These are phyloP conservation scores for Chalaropsis thielavioides DNA, from an alignment of 2,329 filamentous ascomycete species.

Conservation along the genomic window DNA sequence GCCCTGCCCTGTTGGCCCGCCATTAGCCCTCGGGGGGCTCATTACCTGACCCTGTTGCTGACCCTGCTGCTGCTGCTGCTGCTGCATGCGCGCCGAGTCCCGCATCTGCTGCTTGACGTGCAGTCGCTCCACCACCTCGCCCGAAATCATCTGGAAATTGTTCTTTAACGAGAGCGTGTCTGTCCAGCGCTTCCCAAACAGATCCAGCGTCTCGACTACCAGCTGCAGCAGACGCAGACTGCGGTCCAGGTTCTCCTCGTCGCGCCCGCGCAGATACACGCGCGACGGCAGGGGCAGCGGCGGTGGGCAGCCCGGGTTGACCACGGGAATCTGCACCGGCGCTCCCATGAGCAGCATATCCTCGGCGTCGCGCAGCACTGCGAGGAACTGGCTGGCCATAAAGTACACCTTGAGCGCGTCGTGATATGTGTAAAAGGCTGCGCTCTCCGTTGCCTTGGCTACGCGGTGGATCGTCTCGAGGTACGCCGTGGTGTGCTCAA, in stretches of 20 bases:
- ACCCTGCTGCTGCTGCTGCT: conserved; percentile 24
- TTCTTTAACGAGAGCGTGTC: conserved; percentile 39
- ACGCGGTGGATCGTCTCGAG: conserved; percentile 58
- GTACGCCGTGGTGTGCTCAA: conserved; percentile 76
- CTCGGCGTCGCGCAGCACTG: conserved; percentile 43
- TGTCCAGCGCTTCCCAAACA: conserved; percentile 46
- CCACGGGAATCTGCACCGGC: conserved; percentile 30
- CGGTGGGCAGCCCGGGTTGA: conserved; percentile 33
- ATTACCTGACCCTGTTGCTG: conserved; percentile 10
- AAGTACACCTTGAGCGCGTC: conserved; percentile 77
- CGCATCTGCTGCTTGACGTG: conserved; percentile 27
- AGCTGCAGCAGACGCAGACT: conserved; percentile 41
- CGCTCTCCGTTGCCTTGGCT: conserved; percentile 42
- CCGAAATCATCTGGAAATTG: conserved; percentile 38
- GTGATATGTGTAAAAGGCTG: conserved; percentile 67
- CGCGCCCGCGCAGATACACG: conserved; percentile 24
- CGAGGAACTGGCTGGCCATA: conserved; percentile 49
- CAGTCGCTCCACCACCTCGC: conserved; percentile 31
- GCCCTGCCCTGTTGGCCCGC: conserved; percentile 4
- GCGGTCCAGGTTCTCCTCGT: conserved; percentile 38
- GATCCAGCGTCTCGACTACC: conserved; percentile 38
- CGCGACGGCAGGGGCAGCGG: conserved; percentile 40
- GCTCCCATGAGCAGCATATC: conserved; percentile 40
- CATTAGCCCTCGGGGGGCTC: neutral
- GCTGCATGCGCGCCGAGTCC: conserved; percentile 17